Conservation (phyloP, 768 basidiomycete species). For the Austroboletus eburneus region DNA sequence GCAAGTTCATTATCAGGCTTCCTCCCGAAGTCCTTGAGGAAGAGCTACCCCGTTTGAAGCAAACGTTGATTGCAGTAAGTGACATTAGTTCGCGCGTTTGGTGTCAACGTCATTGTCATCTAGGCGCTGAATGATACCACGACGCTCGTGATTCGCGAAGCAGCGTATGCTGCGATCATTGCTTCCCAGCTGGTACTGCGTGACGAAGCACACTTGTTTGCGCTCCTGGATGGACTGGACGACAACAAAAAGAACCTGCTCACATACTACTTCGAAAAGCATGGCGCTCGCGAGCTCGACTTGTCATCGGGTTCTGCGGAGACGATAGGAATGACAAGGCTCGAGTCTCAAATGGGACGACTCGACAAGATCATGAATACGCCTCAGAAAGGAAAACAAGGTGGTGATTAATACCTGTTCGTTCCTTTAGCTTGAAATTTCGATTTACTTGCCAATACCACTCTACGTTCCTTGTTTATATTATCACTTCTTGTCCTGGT, state of each 20-base stretch:
- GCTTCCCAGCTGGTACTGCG: slow-evolving; percentile 79
- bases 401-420: slow-evolving; percentile 5
- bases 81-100: background rate
- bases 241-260: slow-evolving; percentile 89
- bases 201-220: slow-evolving; percentile 80
- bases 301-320: slow-evolving; percentile 32
- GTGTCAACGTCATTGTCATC: background rate
- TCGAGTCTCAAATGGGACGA: slow-evolving; percentile 77
- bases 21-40: slow-evolving; percentile 85
- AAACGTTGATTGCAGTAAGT: slow-evolving; percentile 65
- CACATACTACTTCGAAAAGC: slow-evolving; percentile 87
- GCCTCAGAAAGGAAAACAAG: slow-evolving; percentile 41
- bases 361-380: slow-evolving; percentile 78
- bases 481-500: background rate
- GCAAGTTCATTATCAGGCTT: slow-evolving; percentile 76
- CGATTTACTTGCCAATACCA: too few species aligned
- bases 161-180: slow-evolving; percentile 77
- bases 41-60: slow-evolving; percentile 72
- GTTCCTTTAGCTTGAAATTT: too few species aligned
- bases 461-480: slow-evolving; percentile 1
- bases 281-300: slow-evolving; percentile 58
- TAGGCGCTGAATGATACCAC: slow-evolving; percentile 69
- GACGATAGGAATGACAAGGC: slow-evolving; percentile 53
- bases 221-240: slow-evolving; percentile 75
- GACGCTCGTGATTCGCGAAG: slow-evolving; percentile 78